These are phyloP conservation scores for Thielaviopsis musarum DNA, from an alignment of 2,329 filamentous ascomycete species.

Conservation along the genomic window DNA sequence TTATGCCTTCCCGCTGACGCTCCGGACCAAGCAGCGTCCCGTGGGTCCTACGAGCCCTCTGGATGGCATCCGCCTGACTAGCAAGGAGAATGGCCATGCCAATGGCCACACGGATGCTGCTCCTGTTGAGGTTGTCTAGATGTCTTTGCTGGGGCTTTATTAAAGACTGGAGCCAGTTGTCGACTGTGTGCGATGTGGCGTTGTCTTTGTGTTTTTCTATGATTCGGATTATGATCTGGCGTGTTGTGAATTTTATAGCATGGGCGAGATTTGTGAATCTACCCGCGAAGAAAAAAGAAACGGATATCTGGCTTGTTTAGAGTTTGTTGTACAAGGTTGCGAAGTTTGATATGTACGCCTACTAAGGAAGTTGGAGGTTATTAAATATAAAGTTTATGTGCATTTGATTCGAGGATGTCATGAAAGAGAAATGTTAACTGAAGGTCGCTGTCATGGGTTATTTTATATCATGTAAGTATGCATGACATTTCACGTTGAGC, in stretches of 20 bases:
- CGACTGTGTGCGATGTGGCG: not conserved
- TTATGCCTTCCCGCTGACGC: conserved; percentile 42
- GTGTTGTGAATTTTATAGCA: not conserved
- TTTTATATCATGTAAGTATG: too few relatives aligned
- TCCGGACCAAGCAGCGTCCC: conserved; percentile 34
- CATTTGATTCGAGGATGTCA: too few relatives aligned
- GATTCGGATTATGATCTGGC: not conserved
- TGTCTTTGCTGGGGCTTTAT: too few relatives aligned
- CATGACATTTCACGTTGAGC: too few relatives aligned
- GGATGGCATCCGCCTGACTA: conserved; percentile 7
- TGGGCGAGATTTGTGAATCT: not conserved
- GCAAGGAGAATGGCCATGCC: conserved; percentile 6
- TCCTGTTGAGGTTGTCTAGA: conserved; percentile 1
- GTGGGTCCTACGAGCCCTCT: conserved; percentile 14
- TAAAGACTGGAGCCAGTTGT: not conserved
- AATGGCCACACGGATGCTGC: conserved; percentile 1
- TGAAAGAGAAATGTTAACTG: too few relatives aligned
- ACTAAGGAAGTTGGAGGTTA: not conserved
- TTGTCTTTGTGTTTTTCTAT: not conserved
- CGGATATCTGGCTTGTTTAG: not conserved
- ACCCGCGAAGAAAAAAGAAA: not conserved
- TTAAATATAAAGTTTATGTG: too few relatives aligned
- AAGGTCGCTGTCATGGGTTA: too few relatives aligned
- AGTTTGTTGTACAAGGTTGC: too few relatives aligned
- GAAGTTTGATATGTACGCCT: not conserved